Percentiles rank a stretch among this genome's conserved stretches.
Evolutionary conservation across 768 basidiomycete genomes (phyloP).

Genomic region (Termitomyces sp.): DNA sequence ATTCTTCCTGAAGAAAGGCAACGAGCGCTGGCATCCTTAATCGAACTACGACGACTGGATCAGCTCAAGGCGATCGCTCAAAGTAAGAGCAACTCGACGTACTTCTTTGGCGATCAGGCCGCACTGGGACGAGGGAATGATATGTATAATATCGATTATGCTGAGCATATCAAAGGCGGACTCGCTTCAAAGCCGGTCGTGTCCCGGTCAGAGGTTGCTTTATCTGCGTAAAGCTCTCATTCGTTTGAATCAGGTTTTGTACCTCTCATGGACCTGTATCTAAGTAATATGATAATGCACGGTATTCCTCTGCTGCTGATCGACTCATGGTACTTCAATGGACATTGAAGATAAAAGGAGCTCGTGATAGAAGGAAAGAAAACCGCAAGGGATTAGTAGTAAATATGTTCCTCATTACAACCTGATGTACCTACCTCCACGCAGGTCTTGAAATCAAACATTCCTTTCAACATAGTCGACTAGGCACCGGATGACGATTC

Average conservation of each 20-base stretch:
- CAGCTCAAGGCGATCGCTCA: conserved; percentile 47
- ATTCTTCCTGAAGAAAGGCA: conserved; percentile 28
- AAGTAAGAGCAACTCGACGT: conserved; percentile 46
- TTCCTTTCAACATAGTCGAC: too few species aligned
- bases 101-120: conserved; percentile 47
- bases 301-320: not conserved
- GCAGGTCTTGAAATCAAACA: too few species aligned
- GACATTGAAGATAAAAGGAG: not conserved
- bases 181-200: conserved; percentile 4
- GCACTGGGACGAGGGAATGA: conserved; percentile 27
- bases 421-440: not conserved
- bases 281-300: not conserved
- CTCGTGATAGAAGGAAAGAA: not conserved
- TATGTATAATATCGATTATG: conserved; percentile 44
- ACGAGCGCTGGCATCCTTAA: conserved; percentile 33
- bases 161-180: conserved; percentile 35
- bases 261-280: not conserved
- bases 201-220: conserved; percentile 2
- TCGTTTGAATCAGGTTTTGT: not conserved
- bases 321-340: not conserved
- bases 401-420: too few species aligned
- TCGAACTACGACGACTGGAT: conserved; percentile 45
- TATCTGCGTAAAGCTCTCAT: not conserved
- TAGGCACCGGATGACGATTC: too few species aligned
- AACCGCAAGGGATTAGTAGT: too few species aligned